Evolutionary conservation across 306 rosid species (phyloP).

Genomic region (Alnus glutinosa): DNA sequence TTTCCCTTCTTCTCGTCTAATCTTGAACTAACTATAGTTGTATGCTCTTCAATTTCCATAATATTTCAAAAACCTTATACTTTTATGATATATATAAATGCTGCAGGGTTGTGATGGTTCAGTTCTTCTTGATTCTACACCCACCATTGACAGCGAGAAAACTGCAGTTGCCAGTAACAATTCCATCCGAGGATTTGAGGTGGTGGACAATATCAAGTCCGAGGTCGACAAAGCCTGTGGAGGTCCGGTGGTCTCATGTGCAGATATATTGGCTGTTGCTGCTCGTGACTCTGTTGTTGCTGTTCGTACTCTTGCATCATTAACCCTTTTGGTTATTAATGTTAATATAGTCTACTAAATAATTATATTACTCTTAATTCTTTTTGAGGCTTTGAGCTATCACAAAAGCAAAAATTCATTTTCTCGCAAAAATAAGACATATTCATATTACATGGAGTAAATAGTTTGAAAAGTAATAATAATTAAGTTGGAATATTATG

Average conservation of each 20-base stretch:
- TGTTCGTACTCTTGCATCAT: slow-evolving; percentile 7
- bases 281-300: slow-evolving; percentile 46
- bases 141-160: slow-evolving; percentile 44
- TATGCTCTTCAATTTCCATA: no score
- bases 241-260: slow-evolving; percentile 45
- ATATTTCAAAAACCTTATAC: no score
- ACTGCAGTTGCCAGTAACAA: slow-evolving; percentile 14
- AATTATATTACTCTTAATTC: no score
- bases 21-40: neutral
- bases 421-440: no score
- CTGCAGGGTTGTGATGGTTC: slow-evolving; percentile 54
- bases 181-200: slow-evolving; percentile 45
- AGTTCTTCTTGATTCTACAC: slow-evolving; percentile 37
- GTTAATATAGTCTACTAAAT: no score
- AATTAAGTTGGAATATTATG: no score
- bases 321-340: no score
- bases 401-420: no score
- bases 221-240: slow-evolving; percentile 42
- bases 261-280: slow-evolving; percentile 44
- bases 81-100: no score
- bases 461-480: no score
- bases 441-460: no score
- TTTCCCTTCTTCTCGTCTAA: neutral
- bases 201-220: slow-evolving; percentile 39
- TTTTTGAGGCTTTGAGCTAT: no score